These are phyloP conservation scores for Phialophora expanda DNA, from an alignment of 2,329 filamentous ascomycete species.

Conservation along the genomic window DNA sequence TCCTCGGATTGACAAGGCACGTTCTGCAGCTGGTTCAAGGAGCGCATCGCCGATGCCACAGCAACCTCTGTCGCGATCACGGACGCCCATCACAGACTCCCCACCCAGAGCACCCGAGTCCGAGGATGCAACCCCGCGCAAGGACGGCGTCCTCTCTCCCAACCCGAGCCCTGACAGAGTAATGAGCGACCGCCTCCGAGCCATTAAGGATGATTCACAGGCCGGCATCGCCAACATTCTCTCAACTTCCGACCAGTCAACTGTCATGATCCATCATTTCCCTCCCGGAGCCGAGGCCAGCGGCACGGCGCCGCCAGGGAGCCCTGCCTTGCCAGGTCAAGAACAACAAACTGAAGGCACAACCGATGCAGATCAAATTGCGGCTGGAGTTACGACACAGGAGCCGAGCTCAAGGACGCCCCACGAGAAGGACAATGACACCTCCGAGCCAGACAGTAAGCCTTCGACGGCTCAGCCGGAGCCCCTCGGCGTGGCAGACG, in stretches of 20 bases:
- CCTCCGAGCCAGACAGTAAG: not conserved
- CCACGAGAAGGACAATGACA: not conserved
- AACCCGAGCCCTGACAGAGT: constrained; percentile 11
- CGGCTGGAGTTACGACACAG: not conserved
- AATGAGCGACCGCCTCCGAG: constrained; percentile 19
- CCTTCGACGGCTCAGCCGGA: not conserved
- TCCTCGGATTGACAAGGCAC: not conserved
- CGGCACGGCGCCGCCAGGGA: not conserved
- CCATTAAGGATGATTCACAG: constrained; percentile 22
- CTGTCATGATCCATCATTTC: constrained; percentile 21
- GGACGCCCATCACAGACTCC: constrained; percentile 1
- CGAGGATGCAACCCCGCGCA: too few relatives aligned
- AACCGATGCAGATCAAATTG: not conserved
- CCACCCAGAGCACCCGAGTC: constrained; percentile 1
- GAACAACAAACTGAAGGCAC: not conserved
- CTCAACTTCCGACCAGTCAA: constrained; percentile 22
- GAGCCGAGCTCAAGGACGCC: not conserved
- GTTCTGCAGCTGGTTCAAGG: constrained; percentile 8
- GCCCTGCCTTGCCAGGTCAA: constrained; percentile 3
- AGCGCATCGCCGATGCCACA: constrained; percentile 13
- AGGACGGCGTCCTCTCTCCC: not conserved
- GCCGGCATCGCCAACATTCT: constrained; percentile 13
- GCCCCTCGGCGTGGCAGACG: constrained; percentile 27
- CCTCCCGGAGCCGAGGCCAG: not conserved
- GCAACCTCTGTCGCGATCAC: constrained; percentile 16